These are phyloP conservation scores for Aegilops speltoides DNA, from an alignment of 176 grass and related monocot genomes.

Conservation along the genomic window DNA sequence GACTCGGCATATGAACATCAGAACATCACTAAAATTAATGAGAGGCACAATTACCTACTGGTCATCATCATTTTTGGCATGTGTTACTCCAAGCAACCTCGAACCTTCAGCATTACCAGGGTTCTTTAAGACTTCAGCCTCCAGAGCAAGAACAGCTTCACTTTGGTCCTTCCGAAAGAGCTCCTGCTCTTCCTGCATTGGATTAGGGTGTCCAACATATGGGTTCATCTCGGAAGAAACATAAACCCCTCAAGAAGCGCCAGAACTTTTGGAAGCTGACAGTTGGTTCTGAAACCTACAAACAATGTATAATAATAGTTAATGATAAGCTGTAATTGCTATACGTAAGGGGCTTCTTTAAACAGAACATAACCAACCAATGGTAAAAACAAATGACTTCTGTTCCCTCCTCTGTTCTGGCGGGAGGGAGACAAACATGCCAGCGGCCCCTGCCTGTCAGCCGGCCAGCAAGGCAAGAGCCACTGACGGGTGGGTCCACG, in stretches of 20 bases:
- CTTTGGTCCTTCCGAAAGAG: conserved; percentile 93
- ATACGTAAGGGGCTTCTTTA: not conserved
- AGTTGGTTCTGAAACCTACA: conserved; percentile 70
- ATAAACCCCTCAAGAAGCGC: conserved; percentile 77
- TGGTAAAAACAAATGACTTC: not conserved
- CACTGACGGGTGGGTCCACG: no score
- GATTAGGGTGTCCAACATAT: conserved; percentile 96
- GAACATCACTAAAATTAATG: not conserved
- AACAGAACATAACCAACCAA: no score
- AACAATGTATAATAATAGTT: conserved; percentile 5
- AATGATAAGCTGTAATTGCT: conserved; percentile 3
- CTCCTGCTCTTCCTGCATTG: conserved; percentile 93
- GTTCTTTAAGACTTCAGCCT: conserved; percentile 97
- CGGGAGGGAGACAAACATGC: no score
- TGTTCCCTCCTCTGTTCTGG: no score
- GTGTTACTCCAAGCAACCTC: conserved; percentile 93
- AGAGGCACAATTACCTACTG: conserved; percentile 67
- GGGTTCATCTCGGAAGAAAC: conserved; percentile 90
- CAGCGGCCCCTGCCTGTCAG: no score
- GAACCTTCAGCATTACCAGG: conserved; percentile 92
- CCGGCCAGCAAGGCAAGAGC: no score
- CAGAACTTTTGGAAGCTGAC: conserved; percentile 52
- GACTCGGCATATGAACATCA: not conserved
- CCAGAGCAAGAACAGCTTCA: conserved; percentile 97
- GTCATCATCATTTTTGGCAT: conserved; percentile 99